Conservation (phyloP, 805 yeast genomes). For the Suhomyces tanzawaensis region DNA sequence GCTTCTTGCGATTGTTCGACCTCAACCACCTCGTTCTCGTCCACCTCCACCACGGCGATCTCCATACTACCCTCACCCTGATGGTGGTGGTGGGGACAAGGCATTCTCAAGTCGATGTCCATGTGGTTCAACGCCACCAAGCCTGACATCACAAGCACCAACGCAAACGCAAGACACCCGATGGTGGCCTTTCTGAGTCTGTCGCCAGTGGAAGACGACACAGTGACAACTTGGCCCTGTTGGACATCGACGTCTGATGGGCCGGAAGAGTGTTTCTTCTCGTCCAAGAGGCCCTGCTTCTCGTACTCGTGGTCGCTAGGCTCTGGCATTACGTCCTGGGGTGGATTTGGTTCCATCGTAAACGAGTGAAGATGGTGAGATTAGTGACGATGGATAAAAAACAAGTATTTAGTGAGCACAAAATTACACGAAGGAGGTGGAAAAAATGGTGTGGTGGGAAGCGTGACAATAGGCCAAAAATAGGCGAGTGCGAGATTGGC, state of each 20-base stretch:
- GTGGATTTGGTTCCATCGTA: constrained; percentile 1
- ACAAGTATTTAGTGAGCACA: not conserved
- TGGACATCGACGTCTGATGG: not conserved
- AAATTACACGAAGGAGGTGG: no score
- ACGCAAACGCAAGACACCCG: not conserved
- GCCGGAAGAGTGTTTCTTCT: not conserved
- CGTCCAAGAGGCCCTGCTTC: not conserved
- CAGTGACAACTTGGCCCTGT: not conserved
- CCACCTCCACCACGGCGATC: no score
- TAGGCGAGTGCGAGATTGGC: no score
- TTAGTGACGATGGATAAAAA: not conserved
- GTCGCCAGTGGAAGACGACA: no score
- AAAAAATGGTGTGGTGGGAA: no score
- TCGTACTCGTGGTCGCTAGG: not conserved
- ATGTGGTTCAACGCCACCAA: not conserved
- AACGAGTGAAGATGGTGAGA: constrained; percentile 4
- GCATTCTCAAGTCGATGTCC: not conserved
- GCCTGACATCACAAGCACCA: not conserved
- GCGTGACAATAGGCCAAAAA: no score
- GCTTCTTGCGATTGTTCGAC: no score
- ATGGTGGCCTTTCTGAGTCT: not conserved
- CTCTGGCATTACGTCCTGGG: not conserved
- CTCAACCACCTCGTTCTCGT: no score
- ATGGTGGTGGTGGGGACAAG: constrained; percentile 1
- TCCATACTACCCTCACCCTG: no score